These are phyloP conservation scores for Neurospora sp. DNA, from an alignment of 495 filamentous ascomycete genomes.

Conservation along the genomic window DNA sequence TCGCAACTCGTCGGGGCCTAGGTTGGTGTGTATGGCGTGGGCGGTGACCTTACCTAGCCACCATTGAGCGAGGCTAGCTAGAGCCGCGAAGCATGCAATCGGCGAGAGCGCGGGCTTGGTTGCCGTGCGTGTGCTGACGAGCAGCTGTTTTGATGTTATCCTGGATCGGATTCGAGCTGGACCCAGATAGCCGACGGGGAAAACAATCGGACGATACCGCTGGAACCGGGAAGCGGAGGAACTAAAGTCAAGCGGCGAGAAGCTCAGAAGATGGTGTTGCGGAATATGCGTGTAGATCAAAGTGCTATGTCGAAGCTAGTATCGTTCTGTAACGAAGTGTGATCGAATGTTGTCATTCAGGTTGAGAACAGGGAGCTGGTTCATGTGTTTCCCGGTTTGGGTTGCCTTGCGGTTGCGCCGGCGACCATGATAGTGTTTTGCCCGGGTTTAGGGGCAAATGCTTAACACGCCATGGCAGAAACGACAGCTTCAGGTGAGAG, in stretches of 20 bases:
- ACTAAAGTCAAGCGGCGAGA: not conserved
- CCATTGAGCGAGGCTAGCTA: conserved; percentile 13
- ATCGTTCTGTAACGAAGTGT: not conserved
- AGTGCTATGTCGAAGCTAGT: not conserved
- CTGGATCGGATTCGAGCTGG: not conserved
- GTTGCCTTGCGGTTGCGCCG: not conserved
- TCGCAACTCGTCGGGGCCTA: conserved; percentile 13
- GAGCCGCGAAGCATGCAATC: conserved; percentile 5
- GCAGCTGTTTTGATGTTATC: not conserved
- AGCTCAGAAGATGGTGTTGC: not conserved
- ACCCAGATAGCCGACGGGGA: not conserved
- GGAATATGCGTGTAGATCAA: not conserved
- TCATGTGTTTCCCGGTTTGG: not conserved
- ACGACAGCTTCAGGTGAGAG: not conserved
- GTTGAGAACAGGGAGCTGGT: not conserved
- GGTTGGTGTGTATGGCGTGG: conserved; percentile 7
- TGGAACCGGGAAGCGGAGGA: not conserved
- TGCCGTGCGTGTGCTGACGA: not conserved
- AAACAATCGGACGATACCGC: not conserved
- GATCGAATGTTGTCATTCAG: not conserved
- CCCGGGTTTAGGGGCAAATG: not conserved
- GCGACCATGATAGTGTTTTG: not conserved
- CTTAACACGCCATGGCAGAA: not conserved
- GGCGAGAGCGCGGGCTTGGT: not conserved
- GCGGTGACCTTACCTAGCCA: conserved; percentile 5